phyloP scores from a whole-genome alignment of 164 flowering plant genomes.

The Sextonia rubra region DNA sequence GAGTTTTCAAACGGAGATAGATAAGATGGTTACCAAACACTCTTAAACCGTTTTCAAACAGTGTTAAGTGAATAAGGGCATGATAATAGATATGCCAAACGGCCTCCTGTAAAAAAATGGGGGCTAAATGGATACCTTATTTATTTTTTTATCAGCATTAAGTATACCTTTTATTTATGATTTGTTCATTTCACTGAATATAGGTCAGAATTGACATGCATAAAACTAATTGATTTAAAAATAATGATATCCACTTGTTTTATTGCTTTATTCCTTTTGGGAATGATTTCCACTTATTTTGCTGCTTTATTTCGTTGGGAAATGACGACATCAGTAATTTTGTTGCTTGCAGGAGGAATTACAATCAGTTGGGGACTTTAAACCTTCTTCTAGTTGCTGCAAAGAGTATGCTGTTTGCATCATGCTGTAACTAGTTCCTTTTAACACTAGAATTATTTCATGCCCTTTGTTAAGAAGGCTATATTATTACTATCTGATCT shows the following conservation, averaged over 20 bases:
- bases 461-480: constrained; percentile 1
- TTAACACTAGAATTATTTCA: background rate
- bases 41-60: no score
- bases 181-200: background rate
- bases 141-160: no score
- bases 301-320: background rate
- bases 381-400: constrained; percentile 71
- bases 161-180: background rate
- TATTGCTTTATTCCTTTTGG: background rate
- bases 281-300: background rate
- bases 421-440: constrained; percentile 27
- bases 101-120: no score
- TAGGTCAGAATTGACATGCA: background rate
- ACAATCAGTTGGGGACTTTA: constrained; percentile 50
- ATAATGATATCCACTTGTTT: background rate
- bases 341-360: constrained; percentile 50
- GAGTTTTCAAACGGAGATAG: no score
- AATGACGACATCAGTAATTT: background rate
- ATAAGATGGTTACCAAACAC: no score
- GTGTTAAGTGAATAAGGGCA: no score
- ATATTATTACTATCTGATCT: background rate
- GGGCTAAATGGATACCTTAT: no score
- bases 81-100: no score
- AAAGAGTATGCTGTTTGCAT: constrained; percentile 66
- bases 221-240: background rate